Conservation (phyloP, 192 early-diverging fungal genomes). For the Coemansia sp. region DNA sequence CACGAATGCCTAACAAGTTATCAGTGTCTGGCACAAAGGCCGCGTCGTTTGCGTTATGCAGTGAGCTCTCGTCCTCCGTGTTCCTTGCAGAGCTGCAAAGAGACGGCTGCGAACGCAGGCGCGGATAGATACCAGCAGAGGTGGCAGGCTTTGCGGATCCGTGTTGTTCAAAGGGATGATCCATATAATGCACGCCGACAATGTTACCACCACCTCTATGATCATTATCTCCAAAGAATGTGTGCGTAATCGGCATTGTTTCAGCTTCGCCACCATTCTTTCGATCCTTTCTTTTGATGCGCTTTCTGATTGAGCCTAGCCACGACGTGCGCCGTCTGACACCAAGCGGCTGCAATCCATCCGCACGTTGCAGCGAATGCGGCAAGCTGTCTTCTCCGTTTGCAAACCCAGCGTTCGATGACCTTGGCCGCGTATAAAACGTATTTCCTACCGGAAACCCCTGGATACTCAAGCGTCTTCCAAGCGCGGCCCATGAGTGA, state of each 20-base stretch:
- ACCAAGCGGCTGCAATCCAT: conserved; percentile 5
- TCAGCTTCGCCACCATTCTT: conserved; percentile 4
- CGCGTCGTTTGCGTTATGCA: conserved; percentile 6
- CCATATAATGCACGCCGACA: background rate
- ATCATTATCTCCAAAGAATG: background rate
- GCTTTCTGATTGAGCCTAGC: conserved; percentile 30
- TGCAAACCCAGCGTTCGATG: conserved; percentile 1
- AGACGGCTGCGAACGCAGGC: conserved; percentile 48
- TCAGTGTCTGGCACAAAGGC: conserved; percentile 32
- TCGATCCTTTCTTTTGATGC: conserved; percentile 11
- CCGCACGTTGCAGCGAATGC: conserved; percentile 13
- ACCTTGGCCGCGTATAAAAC: background rate
- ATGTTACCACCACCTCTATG: background rate
- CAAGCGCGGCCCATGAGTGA: conserved; percentile 23
- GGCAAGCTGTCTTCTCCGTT: background rate
- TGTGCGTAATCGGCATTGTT: conserved; percentile 3
- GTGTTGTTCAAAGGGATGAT: background rate
- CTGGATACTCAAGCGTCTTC: conserved; percentile 29
- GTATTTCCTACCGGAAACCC: background rate
- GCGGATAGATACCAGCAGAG: conserved; percentile 24
- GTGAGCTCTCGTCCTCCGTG: conserved; percentile 9
- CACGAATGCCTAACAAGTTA: background rate
- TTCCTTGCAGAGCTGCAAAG: conserved; percentile 14
- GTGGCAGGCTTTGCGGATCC: background rate
- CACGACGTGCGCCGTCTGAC: conserved; percentile 22